These are phyloP conservation scores for Coemansia sp. DNA, from an alignment of 192 early-diverging fungal species.

Conservation along the genomic window DNA sequence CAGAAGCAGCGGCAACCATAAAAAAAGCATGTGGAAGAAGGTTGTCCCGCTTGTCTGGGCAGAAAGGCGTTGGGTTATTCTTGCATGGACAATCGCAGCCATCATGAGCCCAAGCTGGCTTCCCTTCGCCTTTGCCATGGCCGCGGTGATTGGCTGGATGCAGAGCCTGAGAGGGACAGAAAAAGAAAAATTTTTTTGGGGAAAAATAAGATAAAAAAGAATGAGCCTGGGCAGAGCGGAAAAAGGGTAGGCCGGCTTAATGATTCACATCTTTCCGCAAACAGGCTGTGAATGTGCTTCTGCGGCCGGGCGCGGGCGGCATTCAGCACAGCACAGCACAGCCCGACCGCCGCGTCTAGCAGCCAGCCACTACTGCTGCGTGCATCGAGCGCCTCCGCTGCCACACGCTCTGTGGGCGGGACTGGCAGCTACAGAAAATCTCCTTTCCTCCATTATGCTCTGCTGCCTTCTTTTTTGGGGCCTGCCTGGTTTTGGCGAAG, in stretches of 20 bases:
- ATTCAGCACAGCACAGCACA: no score
- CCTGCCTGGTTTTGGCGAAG: neutral
- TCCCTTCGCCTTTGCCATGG: neutral
- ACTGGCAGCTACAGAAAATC: no score
- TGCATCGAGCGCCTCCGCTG: neutral
- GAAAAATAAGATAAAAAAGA: neutral
- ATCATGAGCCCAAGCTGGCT: no score
- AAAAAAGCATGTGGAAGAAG: no score
- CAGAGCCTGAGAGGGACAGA: neutral
- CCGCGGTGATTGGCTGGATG: conserved; percentile 11
- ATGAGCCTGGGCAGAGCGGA: neutral
- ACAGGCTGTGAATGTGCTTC: neutral
- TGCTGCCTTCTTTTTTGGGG: neutral
- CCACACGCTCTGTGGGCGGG: no score
- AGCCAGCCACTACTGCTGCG: neutral
- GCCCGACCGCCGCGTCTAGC: no score
- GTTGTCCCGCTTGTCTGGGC: no score
- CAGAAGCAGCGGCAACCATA: no score
- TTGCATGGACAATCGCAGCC: no score
- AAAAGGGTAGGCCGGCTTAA: neutral
- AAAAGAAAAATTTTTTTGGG: conserved; percentile 1
- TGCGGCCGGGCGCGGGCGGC: no score
- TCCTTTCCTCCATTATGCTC: neutral
- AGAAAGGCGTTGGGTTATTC: no score
- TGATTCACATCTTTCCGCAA: conserved; percentile 10